Percentiles rank a stretch among this genome's conserved stretches.
Evolutionary conservation across 352 stramenopile genomes (phyloP).

Genomic region (Blastocystis sp.): DNA sequence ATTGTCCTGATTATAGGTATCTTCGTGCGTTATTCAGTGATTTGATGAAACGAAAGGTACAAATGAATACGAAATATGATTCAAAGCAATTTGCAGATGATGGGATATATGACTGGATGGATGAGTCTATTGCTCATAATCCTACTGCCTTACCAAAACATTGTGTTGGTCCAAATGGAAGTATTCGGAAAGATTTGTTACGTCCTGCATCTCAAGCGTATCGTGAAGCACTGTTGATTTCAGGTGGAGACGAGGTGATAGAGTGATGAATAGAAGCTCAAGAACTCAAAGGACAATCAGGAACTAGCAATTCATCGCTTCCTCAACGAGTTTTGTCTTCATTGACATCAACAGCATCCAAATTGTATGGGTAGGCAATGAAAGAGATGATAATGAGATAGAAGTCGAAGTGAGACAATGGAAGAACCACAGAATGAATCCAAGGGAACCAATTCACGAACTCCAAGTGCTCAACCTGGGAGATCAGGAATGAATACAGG

Average conservation of each 20-base stretch:
- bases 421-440: background rate
- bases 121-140: constrained; percentile 52
- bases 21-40: constrained; percentile 76
- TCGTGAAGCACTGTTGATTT: background rate
- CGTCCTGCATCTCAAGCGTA: constrained; percentile 6
- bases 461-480: background rate
- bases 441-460: background rate
- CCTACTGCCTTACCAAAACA: constrained; percentile 37
- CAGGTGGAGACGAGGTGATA: background rate
- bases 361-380: background rate
- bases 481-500: background rate
- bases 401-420: background rate
- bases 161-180: background rate
- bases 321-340: background rate
- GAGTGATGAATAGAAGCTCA: background rate
- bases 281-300: background rate
- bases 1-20: constrained; percentile 85
- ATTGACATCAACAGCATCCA: background rate
- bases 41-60: constrained; percentile 61
- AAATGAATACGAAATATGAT: background rate
- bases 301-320: background rate
- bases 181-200: constrained; percentile 29
- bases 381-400: background rate
- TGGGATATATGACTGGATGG: constrained; percentile 59
- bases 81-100: constrained; percentile 44